phyloP scores from a whole-genome alignment of 108 stramenopile genomes.

The Nitzschia sp. region DNA sequence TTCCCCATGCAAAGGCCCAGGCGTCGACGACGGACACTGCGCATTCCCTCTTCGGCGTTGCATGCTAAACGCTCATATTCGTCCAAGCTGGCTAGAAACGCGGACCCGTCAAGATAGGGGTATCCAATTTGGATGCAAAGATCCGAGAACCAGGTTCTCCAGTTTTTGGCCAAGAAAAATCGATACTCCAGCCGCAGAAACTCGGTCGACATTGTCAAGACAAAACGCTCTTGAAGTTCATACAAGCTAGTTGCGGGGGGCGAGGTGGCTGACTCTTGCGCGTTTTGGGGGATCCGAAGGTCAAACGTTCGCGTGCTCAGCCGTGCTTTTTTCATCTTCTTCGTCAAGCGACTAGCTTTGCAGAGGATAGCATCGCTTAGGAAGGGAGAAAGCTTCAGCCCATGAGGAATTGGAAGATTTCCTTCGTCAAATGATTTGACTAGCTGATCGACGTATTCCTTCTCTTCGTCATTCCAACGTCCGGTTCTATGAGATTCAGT shows the following conservation, averaged over 20 bases:
- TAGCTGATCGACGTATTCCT: conserved; percentile 48
- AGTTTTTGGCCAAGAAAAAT: conserved; percentile 57
- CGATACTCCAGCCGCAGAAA: conserved; percentile 47
- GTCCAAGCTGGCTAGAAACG: conserved; percentile 58
- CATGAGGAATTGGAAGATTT: conserved; percentile 52
- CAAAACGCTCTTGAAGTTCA: conserved; percentile 55
- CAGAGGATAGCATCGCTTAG: conserved; percentile 63
- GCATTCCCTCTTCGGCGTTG: conserved; percentile 42
- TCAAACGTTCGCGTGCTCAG: conserved; percentile 46
- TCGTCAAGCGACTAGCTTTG: conserved; percentile 64
- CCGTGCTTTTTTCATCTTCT: conserved; percentile 77
- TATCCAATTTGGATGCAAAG: conserved; percentile 63
- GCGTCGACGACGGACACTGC: conserved; percentile 55
- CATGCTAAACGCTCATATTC: conserved; percentile 40
- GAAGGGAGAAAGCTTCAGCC: conserved; percentile 64
- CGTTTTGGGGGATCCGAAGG: conserved; percentile 1
- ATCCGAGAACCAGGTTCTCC: conserved; percentile 67
- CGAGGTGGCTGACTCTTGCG: conserved; percentile 1
- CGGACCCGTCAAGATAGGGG: conserved; percentile 44
- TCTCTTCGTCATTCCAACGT: conserved; percentile 64
- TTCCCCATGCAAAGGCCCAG: conserved; percentile 41
- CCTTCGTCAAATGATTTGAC: conserved; percentile 63
- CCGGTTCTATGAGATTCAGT: conserved; percentile 56
- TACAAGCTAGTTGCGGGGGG: conserved; percentile 26
- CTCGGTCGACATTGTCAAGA: conserved; percentile 50